Percentiles rank a stretch among this genome's conserved stretches.
Conservation (phyloP, 2,329 filamentous ascomycete species). For the Rhinocladiella similis region DNA sequence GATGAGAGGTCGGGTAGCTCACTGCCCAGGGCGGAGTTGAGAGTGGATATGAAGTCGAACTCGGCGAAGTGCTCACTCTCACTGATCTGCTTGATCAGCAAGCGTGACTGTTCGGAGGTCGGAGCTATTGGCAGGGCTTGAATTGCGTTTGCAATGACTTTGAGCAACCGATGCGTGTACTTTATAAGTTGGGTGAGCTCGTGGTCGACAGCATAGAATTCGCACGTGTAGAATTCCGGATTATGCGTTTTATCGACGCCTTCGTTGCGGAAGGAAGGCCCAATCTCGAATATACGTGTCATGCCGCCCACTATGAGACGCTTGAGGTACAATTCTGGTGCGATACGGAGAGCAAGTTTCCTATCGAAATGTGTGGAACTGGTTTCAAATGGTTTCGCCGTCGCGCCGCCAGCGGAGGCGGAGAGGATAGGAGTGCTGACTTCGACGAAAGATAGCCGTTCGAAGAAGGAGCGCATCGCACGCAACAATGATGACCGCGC, state of each 20-base stretch:
- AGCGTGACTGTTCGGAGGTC: background rate
- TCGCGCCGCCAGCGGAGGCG: constrained; percentile 79
- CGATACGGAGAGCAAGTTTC: constrained; percentile 77
- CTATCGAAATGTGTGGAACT: constrained; percentile 72
- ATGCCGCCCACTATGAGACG: constrained; percentile 85
- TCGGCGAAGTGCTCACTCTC: constrained; percentile 55
- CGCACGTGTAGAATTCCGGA: constrained; percentile 95
- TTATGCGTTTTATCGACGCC: constrained; percentile 87
- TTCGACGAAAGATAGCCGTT: constrained; percentile 73
- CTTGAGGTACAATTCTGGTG: constrained; percentile 94
- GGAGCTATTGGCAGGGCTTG: background rate
- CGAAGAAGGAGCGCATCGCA: constrained; percentile 71
- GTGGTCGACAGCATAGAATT: constrained; percentile 88
- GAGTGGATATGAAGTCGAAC: constrained; percentile 77
- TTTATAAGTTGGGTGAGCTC: constrained; percentile 44
- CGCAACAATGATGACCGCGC: constrained; percentile 74
- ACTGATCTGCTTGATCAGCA: constrained; percentile 45
- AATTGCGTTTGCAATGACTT: constrained; percentile 5
- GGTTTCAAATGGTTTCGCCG: constrained; percentile 83
- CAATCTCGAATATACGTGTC: constrained; percentile 88
- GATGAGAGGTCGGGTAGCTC: constrained; percentile 63
- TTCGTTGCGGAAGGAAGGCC: constrained; percentile 90
- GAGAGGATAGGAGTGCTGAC: constrained; percentile 89
- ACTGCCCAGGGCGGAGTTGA: constrained; percentile 68
- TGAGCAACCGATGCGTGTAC: constrained; percentile 16